phyloP scores from a whole-genome alignment of 2,329 filamentous ascomycete genomes.

The Curvularia spicifera region DNA sequence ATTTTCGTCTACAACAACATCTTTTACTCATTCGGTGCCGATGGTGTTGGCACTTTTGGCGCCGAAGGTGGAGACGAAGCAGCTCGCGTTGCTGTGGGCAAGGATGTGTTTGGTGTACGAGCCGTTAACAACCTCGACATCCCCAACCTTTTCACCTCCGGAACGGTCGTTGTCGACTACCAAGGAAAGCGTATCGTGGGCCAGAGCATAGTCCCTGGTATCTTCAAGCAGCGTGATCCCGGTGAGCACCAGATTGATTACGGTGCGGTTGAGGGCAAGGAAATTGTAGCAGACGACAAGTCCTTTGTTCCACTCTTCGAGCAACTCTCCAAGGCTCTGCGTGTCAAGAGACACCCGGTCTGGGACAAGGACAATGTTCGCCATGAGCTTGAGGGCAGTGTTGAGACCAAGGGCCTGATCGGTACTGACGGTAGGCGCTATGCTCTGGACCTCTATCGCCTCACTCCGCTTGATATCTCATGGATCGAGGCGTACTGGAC shows the following conservation, averaged over 20 bases:
- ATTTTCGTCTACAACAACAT: slow-evolving; percentile 99
- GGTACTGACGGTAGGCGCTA: slow-evolving; percentile 97
- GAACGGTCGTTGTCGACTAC: slow-evolving; percentile 96
- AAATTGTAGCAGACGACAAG: slow-evolving; percentile 89
- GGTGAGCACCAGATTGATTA: slow-evolving; percentile 99
- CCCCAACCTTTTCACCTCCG: slow-evolving; percentile 89
- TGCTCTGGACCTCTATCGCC: slow-evolving; percentile 93
- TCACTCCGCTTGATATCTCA: slow-evolving; percentile 86
- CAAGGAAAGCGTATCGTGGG: slow-evolving; percentile 96
- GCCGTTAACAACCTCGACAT: slow-evolving; percentile 98
- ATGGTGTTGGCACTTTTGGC: slow-evolving; percentile 96
- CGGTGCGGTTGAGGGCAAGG: slow-evolving; percentile 95
- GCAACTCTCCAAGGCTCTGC: slow-evolving; percentile 87
- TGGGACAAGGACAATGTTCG: slow-evolving; percentile 96
- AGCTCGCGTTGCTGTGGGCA: slow-evolving; percentile 91
- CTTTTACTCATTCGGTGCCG: slow-evolving; percentile 97
- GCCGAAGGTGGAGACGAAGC: slow-evolving; percentile 97
- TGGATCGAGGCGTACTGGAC: slow-evolving; percentile 83
- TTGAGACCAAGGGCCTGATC: slow-evolving; percentile 97
- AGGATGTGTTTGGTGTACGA: slow-evolving; percentile 93
- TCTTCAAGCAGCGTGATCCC: slow-evolving; percentile 97
- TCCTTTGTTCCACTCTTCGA: slow-evolving; percentile 83
- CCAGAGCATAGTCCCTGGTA: slow-evolving; percentile 97
- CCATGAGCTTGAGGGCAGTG: slow-evolving; percentile 91
- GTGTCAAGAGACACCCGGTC: slow-evolving; percentile 91